phyloP scores from a whole-genome alignment of 2,329 filamentous ascomycete species.

The Trichoderma brevicompactum region DNA sequence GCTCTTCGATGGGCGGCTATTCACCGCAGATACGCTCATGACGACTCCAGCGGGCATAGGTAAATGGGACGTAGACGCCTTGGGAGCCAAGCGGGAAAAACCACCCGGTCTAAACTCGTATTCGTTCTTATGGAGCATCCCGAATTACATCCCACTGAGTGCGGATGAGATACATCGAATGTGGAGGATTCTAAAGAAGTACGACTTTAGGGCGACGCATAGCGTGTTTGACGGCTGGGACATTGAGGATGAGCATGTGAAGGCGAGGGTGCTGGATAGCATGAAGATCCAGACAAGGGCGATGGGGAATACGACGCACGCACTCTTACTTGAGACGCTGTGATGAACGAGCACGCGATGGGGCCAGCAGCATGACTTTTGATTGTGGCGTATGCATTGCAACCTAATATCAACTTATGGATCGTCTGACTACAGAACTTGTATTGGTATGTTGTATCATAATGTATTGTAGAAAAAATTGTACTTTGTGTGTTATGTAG shows the following conservation, averaged over 20 bases:
- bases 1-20: slow-evolving; percentile 63
- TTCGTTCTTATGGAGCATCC: slow-evolving; percentile 77
- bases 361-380: background rate
- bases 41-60: slow-evolving; percentile 64
- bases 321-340: slow-evolving; percentile 42
- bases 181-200: slow-evolving; percentile 67
- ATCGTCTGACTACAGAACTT: background rate
- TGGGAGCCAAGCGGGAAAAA: slow-evolving; percentile 42
- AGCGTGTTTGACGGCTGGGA: slow-evolving; percentile 69
- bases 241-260: slow-evolving; percentile 61
- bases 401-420: background rate
- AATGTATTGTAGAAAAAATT: background rate
- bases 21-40: slow-evolving; percentile 78
- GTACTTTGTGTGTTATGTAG: background rate
- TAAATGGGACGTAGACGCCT: slow-evolving; percentile 49
- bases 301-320: slow-evolving; percentile 52
- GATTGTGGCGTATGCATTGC: background rate
- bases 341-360: slow-evolving; percentile 23
- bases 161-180: slow-evolving; percentile 67
- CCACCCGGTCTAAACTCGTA: slow-evolving; percentile 58
- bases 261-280: slow-evolving; percentile 70
- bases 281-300: slow-evolving; percentile 71
- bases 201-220: slow-evolving; percentile 68
- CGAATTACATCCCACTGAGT: slow-evolving; percentile 73
- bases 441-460: background rate